Base-by-base conservation (phyloP, 139 green algal genomes). In the Coelastrella sp. region DNA sequence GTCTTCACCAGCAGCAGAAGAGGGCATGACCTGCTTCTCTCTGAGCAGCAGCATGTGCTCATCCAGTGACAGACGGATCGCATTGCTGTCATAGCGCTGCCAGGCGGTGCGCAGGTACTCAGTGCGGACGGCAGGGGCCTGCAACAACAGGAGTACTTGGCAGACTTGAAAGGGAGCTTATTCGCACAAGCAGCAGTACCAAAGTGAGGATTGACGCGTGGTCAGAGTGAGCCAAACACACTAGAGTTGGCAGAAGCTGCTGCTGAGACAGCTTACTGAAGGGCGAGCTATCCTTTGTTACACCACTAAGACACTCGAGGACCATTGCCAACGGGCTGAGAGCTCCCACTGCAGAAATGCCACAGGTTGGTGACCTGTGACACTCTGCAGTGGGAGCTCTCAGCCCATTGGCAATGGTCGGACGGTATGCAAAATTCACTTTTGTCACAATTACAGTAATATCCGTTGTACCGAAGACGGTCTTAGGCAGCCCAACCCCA, bases 91-190 rank as follows among this genome's bases (percentile, higher is more conserved):
- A 32, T 88, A 90, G 66, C 92, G 85, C 89, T 98, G 96, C 92
- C 97, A 98, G 73, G 97, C 97, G 3, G 89, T 93, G 68, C 96
- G 93, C 13, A 81, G 71, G 93, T 97, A 98, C 47, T 94, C 78
- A 2, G 97, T 98, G 65, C 96, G 92, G 23, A 98, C 60, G 14
- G 94, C 76, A 2, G 96, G 95, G 32, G 80, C 91, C 94, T 97
- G 92, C 64, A 82, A 61, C 4, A 56, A 76, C 5, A 32, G 14
- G 8, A 71, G 61, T 19, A 13, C 61, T 10, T 19, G 61, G 8
- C 10, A 71, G 61, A 13, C 61, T 71, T 19, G 10, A 71, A 13
- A 19, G 11, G 11, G 3, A 8, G 6, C 20, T 22, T 59, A 58
- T 58, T 13, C 57, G 2, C n/a, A 71, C 61, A 71, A 10, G 61